A percentile compares a stretch with the other conserved stretches of the same genome.
Conservation (phyloP, 768 basidiomycete species). For the Sporobolomyces pararoseus region DNA sequence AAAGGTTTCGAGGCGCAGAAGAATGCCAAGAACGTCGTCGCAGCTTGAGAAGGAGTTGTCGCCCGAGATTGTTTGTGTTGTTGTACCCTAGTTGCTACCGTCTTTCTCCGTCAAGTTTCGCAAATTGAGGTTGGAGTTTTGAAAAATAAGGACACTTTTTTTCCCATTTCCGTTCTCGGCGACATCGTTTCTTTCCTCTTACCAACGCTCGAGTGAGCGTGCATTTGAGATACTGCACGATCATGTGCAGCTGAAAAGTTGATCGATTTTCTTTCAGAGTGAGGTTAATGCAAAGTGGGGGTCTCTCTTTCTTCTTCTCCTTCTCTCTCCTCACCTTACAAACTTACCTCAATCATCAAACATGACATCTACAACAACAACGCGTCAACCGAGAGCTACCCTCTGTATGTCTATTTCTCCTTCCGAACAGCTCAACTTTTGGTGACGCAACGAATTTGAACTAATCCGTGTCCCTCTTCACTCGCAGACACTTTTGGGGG, state of each 20-base stretch:
- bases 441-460: neutral
- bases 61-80: neutral
- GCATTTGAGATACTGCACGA: too few relatives aligned
- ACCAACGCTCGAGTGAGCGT: too few relatives aligned
- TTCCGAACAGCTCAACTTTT: neutral
- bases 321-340: neutral
- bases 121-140: too few relatives aligned
- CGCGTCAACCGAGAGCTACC: constrained; percentile 13
- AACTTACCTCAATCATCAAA: neutral
- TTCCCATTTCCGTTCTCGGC: too few relatives aligned
- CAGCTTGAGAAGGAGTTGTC: neutral
- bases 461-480: neutral
- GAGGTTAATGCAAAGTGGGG: too few relatives aligned
- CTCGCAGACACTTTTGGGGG: constrained; percentile 25
- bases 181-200: too few relatives aligned
- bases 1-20: constrained; percentile 8
- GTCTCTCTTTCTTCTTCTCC: neutral
- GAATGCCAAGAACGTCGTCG: neutral
- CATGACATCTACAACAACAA: neutral
- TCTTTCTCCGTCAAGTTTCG: too few relatives aligned
- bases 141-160: too few relatives aligned
- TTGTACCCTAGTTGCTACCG: neutral
- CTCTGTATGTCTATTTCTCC: constrained; percentile 4
- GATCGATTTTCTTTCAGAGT: too few relatives aligned
- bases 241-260: too few relatives aligned